Evolutionary conservation across 306 rosid genomes (phyloP).

Genomic region (Abrus precatorius): DNA sequence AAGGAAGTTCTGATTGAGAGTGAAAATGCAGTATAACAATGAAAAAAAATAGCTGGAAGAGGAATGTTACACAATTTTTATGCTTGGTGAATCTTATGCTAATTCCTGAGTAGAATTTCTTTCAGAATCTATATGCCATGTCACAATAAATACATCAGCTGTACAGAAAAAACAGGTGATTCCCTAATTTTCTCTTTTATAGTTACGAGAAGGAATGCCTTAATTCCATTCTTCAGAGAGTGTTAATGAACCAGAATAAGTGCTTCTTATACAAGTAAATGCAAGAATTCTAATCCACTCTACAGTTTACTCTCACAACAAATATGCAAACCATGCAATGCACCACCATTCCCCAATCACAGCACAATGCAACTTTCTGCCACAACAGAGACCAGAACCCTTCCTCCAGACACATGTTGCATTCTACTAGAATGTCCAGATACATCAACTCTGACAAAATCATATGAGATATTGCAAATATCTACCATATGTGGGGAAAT

Average conservation of each 20-base stretch:
- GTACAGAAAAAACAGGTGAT: background rate
- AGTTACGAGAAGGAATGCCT: background rate
- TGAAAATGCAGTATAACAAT: background rate
- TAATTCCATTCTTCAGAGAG: background rate
- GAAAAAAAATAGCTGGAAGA: background rate
- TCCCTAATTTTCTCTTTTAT: background rate
- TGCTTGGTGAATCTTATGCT: background rate
- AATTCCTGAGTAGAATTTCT: background rate
- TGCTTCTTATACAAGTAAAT: background rate
- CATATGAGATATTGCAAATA: background rate
- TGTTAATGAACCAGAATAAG: background rate
- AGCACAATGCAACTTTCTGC: background rate
- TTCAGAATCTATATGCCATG: background rate
- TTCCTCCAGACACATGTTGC: background rate
- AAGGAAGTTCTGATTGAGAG: background rate
- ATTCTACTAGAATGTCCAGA: background rate
- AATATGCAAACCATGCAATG: background rate
- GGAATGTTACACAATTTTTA: background rate
- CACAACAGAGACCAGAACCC: background rate
- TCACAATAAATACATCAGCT: background rate
- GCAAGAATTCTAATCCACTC: background rate
- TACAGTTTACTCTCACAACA: background rate
- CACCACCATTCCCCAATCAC: background rate
- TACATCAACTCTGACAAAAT: background rate
- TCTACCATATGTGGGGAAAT: background rate